A percentile compares a stretch with the other conserved stretches of the same genome.
Evolutionary conservation across 2,329 filamentous ascomycete genomes (phyloP).

Genomic region (Fusarium ambrosium): DNA sequence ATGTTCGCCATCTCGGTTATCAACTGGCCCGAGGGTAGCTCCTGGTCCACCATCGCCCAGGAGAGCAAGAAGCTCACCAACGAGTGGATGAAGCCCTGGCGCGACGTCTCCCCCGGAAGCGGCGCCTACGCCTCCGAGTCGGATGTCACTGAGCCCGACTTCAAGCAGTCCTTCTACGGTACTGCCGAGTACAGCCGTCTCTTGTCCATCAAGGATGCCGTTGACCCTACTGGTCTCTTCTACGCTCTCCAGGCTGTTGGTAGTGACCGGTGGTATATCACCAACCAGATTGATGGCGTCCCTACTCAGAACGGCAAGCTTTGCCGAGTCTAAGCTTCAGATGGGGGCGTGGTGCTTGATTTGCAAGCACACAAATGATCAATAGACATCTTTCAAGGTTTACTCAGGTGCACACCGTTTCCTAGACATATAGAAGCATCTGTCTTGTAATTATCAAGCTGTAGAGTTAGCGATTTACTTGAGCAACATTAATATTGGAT

Average conservation of each 20-base stretch:
- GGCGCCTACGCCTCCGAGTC: constrained; percentile 41
- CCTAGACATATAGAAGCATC: background rate
- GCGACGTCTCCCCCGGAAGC: constrained; percentile 36
- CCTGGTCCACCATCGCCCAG: constrained; percentile 25
- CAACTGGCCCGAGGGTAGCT: constrained; percentile 45
- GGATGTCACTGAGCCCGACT: constrained; percentile 40
- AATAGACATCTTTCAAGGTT: background rate
- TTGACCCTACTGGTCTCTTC: constrained; percentile 39
- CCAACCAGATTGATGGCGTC: constrained; percentile 33
- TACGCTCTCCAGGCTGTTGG: constrained; percentile 40
- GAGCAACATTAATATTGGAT: background rate
- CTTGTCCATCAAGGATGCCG: constrained; percentile 33
- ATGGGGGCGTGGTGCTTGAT: background rate
- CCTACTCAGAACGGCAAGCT: constrained; percentile 44
- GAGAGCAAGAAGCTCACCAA: constrained; percentile 37
- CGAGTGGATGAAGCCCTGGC: constrained; percentile 47
- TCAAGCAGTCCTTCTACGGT: constrained; percentile 41
- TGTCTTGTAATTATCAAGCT: background rate
- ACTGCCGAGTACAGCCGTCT: constrained; percentile 36
- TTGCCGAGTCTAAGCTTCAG: constrained; percentile 14
- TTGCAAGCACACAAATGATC: background rate
- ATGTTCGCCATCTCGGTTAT: constrained; percentile 55
- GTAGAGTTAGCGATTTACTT: background rate
- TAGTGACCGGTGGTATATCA: constrained; percentile 41
- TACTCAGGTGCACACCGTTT: background rate